Evolutionary conservation across 2,329 filamentous ascomycete genomes (phyloP).

Genomic region (Thielaviopsis ethacetica): DNA sequence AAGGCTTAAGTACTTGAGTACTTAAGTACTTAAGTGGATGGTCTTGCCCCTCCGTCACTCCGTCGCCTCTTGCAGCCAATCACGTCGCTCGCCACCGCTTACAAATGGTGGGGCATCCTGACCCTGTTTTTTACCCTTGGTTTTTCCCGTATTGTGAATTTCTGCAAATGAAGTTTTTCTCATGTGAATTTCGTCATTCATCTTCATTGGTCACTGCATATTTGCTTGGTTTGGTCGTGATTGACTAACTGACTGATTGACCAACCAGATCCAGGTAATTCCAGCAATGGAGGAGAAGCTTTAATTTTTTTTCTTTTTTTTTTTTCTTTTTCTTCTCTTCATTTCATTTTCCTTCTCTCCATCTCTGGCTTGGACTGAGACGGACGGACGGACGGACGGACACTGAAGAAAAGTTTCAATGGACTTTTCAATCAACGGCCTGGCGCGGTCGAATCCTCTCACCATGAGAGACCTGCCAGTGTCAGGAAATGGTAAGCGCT

Average conservation of each 20-base stretch:
- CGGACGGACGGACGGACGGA: too few relatives aligned
- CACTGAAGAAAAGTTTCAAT: background rate
- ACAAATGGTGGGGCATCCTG: background rate
- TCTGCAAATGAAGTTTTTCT: background rate
- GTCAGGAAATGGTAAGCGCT: background rate
- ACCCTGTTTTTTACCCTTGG: background rate
- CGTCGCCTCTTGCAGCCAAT: background rate
- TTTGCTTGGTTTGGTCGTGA: background rate
- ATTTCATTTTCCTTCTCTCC: background rate
- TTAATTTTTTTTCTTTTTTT: background rate
- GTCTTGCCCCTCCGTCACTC: background rate
- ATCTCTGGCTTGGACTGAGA: background rate
- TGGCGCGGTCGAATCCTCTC: conserved; percentile 6
- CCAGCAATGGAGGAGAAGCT: background rate
- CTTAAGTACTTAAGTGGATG: too few relatives aligned
- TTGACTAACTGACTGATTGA: background rate
- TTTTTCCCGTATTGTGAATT: background rate
- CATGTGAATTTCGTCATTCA: background rate
- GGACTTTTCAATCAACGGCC: conserved; percentile 6
- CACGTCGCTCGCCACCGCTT: background rate
- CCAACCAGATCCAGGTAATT: background rate
- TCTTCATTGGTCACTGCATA: background rate
- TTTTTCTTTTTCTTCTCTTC: background rate
- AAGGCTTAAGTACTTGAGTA: too few relatives aligned
- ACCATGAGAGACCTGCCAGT: background rate